Percentiles rank a stretch among this genome's conserved stretches.
Evolutionary conservation across 1,284 basidiomycete species (phyloP).

Genomic region (Singerocomus inundabilis): DNA sequence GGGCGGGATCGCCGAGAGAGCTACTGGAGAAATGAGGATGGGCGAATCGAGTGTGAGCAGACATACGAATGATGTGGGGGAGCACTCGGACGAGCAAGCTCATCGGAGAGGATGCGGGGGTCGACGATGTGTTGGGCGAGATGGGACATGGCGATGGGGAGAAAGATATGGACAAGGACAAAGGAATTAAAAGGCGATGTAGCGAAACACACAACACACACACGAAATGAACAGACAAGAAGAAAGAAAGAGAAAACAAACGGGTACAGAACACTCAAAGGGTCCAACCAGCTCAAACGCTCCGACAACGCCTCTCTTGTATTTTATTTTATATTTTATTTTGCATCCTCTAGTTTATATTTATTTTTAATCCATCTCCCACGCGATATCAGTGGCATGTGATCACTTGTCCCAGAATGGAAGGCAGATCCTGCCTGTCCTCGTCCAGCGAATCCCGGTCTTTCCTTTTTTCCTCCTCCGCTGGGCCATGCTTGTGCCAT

Average conservation of each 20-base stretch:
- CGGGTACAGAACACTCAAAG: too few relatives aligned
- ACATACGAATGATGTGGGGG: neutral
- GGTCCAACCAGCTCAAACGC: neutral
- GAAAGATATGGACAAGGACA: conserved; percentile 11
- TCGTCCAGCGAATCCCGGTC: too few relatives aligned
- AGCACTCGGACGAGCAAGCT: conserved; percentile 14
- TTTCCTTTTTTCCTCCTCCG: neutral
- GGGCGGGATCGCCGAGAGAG: neutral
- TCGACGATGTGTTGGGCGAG: conserved; percentile 33
- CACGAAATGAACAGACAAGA: neutral
- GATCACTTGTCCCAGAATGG: conserved; percentile 6
- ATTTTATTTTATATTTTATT: conserved; percentile 11
- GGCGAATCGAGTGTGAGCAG: neutral
- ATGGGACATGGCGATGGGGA: conserved; percentile 14
- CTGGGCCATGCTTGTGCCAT: conserved; percentile 10
- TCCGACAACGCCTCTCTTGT: neutral
- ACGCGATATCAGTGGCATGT: conserved; percentile 29
- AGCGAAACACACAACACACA: neutral
- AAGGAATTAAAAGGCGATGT: neutral
- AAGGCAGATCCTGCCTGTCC: neutral
- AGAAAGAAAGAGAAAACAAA: neutral
- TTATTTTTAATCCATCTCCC: conserved; percentile 12
- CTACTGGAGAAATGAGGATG: conserved; percentile 5
- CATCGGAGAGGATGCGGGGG: conserved; percentile 31
- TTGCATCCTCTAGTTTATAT: conserved; percentile 4